These are phyloP conservation scores for Neonectria hederae DNA, from an alignment of 2,329 filamentous ascomycete genomes.

Conservation along the genomic window DNA sequence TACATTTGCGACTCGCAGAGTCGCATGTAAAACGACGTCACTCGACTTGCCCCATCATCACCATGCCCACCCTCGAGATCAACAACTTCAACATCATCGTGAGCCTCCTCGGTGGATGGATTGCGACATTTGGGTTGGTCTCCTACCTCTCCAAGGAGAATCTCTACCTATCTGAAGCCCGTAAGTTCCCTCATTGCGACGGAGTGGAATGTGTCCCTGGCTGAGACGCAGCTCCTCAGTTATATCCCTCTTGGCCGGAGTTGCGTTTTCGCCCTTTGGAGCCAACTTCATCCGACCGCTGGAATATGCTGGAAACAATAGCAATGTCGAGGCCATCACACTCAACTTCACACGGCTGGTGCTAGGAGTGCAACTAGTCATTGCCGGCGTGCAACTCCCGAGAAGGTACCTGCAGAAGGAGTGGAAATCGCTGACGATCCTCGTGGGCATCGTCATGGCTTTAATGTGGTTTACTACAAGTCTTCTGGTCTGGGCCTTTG, in stretches of 20 bases:
- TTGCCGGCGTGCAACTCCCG: conserved; percentile 88
- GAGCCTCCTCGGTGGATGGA: conserved; percentile 83
- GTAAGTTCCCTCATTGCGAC: conserved; percentile 63
- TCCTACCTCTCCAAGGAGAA: conserved; percentile 90
- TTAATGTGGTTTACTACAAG: conserved; percentile 86
- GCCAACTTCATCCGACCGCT: conserved; percentile 79
- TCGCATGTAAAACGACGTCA: too few relatives aligned
- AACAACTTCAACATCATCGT: conserved; percentile 88
- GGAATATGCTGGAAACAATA: conserved; percentile 71
- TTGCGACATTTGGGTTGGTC: conserved; percentile 86
- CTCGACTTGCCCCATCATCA: background rate
- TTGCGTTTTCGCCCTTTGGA: conserved; percentile 80
- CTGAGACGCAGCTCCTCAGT: conserved; percentile 59
- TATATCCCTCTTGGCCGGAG: conserved; percentile 83
- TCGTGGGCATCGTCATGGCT: conserved; percentile 86
- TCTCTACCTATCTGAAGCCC: conserved; percentile 89
- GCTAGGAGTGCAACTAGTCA: conserved; percentile 86
- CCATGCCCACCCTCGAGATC: conserved; percentile 57
- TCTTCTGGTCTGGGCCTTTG: conserved; percentile 78
- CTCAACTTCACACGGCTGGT: conserved; percentile 88
- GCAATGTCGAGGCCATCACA: conserved; percentile 75
- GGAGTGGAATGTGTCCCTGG: background rate
- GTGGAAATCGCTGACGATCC: conserved; percentile 77
- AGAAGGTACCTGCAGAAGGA: conserved; percentile 81
- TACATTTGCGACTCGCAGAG: too few relatives aligned